These are phyloP conservation scores for Cornus florida DNA, from an alignment of 148 eudicot species.

Conservation along the genomic window DNA sequence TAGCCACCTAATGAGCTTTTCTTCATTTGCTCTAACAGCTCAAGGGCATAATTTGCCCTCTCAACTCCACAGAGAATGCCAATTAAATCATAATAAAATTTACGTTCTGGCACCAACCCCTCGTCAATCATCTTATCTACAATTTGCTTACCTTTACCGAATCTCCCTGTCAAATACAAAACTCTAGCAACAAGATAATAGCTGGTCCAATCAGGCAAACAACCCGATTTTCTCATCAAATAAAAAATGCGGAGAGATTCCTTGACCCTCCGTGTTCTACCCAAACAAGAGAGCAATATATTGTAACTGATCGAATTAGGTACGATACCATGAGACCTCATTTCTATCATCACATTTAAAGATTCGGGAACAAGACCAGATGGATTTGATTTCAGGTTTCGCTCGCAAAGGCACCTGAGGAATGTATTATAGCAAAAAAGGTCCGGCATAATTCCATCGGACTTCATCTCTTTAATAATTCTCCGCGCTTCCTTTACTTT, in stretches of 20 bases:
- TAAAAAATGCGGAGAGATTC: conserved; percentile 46
- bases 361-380: conserved; percentile 68
- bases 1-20: conserved; percentile 41
- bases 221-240: conserved; percentile 47
- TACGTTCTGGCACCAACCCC: conserved; percentile 45
- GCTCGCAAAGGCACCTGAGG: conserved; percentile 60
- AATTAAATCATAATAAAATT: conserved; percentile 51
- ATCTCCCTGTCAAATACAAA: conserved; percentile 59
- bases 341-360: conserved; percentile 62
- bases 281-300: conserved; percentile 52
- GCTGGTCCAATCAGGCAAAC: conserved; percentile 59
- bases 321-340: conserved; percentile 43
- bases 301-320: conserved; percentile 59
- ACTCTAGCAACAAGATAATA: conserved; percentile 58
- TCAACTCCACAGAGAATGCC: conserved; percentile 68
- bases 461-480: conserved; percentile 54
- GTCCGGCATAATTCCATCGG: conserved; percentile 46
- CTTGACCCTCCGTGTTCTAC: conserved; percentile 55
- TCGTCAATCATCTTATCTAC: conserved; percentile 45
- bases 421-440: conserved; percentile 56
- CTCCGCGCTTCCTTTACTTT: conserved; percentile 61
- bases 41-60: conserved; percentile 56
- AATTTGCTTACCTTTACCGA: conserved; percentile 62
- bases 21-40: conserved; percentile 58
- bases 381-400: conserved; percentile 50